Conservation (phyloP, 2,329 filamentous ascomycete species). For the Teratosphaeria epicoccoides region DNA sequence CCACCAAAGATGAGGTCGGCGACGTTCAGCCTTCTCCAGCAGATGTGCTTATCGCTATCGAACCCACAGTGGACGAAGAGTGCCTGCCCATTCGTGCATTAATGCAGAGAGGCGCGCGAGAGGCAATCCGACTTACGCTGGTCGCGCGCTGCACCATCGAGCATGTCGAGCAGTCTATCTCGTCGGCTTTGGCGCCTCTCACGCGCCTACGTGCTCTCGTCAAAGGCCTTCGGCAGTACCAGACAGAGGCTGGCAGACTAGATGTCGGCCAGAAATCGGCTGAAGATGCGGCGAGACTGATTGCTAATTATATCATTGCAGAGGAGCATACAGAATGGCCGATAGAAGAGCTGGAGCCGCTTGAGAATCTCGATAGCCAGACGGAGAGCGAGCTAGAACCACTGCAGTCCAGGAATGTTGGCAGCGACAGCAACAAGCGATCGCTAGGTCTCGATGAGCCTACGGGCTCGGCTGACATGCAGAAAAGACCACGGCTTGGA, state of each 20-base stretch:
- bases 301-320: constrained; percentile 13
- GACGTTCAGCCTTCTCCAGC: constrained; percentile 18
- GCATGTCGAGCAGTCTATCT: constrained; percentile 34
- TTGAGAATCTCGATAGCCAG: constrained; percentile 24
- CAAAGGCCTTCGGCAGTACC: constrained; percentile 26
- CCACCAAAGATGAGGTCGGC: constrained; percentile 15
- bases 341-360: constrained; percentile 13
- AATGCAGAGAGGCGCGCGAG: constrained; percentile 8
- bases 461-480: constrained; percentile 2
- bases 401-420: background rate
- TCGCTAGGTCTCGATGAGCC: background rate
- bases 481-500: constrained; percentile 19
- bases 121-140: constrained; percentile 15
- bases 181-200: constrained; percentile 12
- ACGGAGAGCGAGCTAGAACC: constrained; percentile 20
- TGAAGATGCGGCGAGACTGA: constrained; percentile 12
- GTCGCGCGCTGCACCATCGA: constrained; percentile 33
- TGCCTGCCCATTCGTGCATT: constrained; percentile 12
- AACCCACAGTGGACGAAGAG: constrained; percentile 20
- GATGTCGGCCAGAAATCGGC: constrained; percentile 15
- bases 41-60: constrained; percentile 32
- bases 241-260: constrained; percentile 25
- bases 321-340: constrained; percentile 14
- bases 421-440: background rate
- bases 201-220: constrained; percentile 28